Percentiles rank a stretch among this genome's conserved stretches.
phyloP scores from a whole-genome alignment of 192 early-diverging fungal species.

The Geranomyces variabilis region DNA sequence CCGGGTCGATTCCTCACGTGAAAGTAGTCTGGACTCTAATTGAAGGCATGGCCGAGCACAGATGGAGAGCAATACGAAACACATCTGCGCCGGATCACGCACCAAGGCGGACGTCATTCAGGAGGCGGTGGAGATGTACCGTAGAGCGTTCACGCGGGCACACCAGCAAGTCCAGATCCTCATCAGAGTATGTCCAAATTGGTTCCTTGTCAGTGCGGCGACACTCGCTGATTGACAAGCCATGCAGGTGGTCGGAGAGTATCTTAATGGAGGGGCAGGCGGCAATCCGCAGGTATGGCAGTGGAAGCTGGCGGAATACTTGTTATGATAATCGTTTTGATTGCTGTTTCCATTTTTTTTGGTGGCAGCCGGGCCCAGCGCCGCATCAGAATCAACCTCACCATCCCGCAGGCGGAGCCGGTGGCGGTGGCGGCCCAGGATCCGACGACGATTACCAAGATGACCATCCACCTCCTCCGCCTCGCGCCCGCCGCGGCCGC shows the following conservation, averaged over 20 bases:
- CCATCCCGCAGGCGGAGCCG: not conserved
- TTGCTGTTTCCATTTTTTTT: not conserved
- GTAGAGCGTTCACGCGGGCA: conserved; percentile 66
- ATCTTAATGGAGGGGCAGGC: not conserved
- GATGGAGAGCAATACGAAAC: conserved; percentile 80
- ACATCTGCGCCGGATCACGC: conserved; percentile 71
- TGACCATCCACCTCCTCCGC: not conserved
- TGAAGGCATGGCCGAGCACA: conserved; percentile 16
- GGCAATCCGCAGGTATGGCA: not conserved
- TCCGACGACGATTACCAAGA: not conserved
- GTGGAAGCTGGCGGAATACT: not conserved
- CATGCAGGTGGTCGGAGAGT: conserved; percentile 11
- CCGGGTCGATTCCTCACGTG: not conserved
- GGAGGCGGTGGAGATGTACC: conserved; percentile 71
- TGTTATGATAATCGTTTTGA: not conserved
- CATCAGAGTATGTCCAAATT: conserved; percentile 39
- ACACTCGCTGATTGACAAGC: no score
- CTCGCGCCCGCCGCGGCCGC: not conserved
- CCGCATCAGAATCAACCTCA: no score
- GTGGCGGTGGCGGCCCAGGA: not conserved
- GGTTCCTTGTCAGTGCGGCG: no score
- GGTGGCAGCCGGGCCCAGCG: not conserved
- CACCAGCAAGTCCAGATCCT: conserved; percentile 51
- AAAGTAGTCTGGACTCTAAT: no score
- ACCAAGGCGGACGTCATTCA: conserved; percentile 69